A percentile compares a stretch with the other conserved stretches of the same genome.
Evolutionary conservation across 2,329 filamentous ascomycete genomes (phyloP).

Genomic region (Epichloe coenophiala): DNA sequence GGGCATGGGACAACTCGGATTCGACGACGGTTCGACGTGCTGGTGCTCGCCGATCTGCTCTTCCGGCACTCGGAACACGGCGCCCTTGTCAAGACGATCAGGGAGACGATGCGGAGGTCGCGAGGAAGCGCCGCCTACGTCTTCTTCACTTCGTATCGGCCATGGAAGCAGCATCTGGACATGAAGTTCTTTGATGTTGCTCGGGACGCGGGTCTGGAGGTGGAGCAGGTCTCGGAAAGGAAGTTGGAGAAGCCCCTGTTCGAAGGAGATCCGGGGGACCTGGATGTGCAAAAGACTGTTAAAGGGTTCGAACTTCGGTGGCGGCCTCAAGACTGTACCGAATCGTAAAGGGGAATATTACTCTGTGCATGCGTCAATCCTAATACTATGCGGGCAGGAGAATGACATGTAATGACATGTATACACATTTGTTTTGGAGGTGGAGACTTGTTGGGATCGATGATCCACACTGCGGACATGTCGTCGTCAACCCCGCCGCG

Average conservation of each 20-base stretch:
- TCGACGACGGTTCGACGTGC: slow-evolving; percentile 51
- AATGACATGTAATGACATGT: neutral
- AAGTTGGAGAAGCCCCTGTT: slow-evolving; percentile 81
- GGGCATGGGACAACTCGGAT: neutral
- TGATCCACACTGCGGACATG: neutral
- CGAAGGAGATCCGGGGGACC: slow-evolving; percentile 69
- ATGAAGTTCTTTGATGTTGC: slow-evolving; percentile 75
- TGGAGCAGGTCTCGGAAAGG: slow-evolving; percentile 69
- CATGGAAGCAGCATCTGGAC: slow-evolving; percentile 78
- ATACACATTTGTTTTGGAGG: neutral
- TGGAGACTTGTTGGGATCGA: too few relatives aligned
- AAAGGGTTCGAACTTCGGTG: slow-evolving; percentile 65
- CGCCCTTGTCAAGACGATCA: slow-evolving; percentile 61
- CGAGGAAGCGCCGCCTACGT: slow-evolving; percentile 56
- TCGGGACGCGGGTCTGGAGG: slow-evolving; percentile 54
- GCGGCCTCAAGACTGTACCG: slow-evolving; percentile 16
- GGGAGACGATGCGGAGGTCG: slow-evolving; percentile 46
- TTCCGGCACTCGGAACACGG: slow-evolving; percentile 84
- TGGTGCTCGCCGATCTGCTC: slow-evolving; percentile 78
- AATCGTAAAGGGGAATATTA: neutral
- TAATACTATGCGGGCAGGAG: neutral
- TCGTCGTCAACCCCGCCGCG: too few relatives aligned
- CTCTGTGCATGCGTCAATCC: neutral
- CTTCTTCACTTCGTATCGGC: slow-evolving; percentile 89
- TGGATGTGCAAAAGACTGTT: slow-evolving; percentile 68